phyloP scores from a whole-genome alignment of 1,284 basidiomycete genomes.

The Irpex sp. region DNA sequence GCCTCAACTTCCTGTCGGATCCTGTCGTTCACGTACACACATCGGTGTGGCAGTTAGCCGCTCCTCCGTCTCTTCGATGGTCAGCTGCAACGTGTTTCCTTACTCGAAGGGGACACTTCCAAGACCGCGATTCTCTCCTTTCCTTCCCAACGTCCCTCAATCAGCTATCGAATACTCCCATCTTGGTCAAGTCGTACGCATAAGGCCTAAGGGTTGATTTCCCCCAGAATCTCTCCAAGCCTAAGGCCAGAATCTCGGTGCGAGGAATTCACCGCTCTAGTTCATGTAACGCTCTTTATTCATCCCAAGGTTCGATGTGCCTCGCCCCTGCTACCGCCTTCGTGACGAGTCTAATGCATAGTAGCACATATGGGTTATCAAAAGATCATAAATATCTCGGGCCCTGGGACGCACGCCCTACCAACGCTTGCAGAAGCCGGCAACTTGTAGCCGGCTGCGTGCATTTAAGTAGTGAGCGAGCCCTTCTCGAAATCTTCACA shows the following conservation, averaged over 20 bases:
- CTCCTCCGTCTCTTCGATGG: neutral
- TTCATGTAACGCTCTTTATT: neutral
- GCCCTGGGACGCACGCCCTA: too few species aligned
- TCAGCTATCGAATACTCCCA: neutral
- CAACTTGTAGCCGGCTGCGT: neutral
- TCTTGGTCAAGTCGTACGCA: neutral
- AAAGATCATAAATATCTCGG: too few species aligned
- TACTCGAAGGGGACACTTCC: neutral
- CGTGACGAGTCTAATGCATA: too few species aligned
- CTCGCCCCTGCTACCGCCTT: too few species aligned
- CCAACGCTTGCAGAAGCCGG: too few species aligned
- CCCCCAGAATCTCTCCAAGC: neutral
- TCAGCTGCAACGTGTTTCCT: neutral
- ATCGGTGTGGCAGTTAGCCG: neutral
- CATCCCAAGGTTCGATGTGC: too few species aligned
- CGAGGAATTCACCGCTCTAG: neutral
- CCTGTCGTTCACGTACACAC: neutral
- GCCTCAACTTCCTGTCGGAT: neutral
- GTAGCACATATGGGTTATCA: too few species aligned
- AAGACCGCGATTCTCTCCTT: neutral
- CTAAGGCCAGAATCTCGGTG: neutral
- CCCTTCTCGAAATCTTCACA: neutral
- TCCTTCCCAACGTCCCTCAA: neutral
- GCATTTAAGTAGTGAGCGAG: neutral
- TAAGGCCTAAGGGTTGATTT: neutral